phyloP scores from a whole-genome alignment of 352 stramenopile genomes.

The Pythium guiyangense region DNA sequence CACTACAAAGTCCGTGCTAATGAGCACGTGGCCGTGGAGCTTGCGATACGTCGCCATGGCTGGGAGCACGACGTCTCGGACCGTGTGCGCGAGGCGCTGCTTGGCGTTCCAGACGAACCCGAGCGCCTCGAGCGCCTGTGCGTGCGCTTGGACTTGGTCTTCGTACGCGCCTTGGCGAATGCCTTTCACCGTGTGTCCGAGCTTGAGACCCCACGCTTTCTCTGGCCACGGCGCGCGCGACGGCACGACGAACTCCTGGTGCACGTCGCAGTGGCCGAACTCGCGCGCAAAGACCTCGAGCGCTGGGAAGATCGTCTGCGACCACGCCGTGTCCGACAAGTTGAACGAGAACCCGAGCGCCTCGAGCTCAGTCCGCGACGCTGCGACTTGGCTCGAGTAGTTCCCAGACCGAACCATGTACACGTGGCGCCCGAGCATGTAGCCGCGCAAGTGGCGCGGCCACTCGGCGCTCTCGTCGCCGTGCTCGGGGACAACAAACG shows the following conservation, averaged over 20 bases:
- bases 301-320: slow-evolving; percentile 65
- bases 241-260: slow-evolving; percentile 90
- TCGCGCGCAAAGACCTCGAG: slow-evolving; percentile 81
- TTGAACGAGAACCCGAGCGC: slow-evolving; percentile 61
- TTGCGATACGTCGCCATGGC: slow-evolving; percentile 44
- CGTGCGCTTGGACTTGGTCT: slow-evolving; percentile 69
- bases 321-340: slow-evolving; percentile 52
- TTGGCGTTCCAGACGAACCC: slow-evolving; percentile 92
- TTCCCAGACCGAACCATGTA: slow-evolving; percentile 63
- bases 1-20: slow-evolving; percentile 72
- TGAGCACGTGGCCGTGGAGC: slow-evolving; percentile 39
- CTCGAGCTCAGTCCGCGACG: slow-evolving; percentile 35
- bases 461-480: slow-evolving; percentile 32
- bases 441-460: slow-evolving; percentile 43
- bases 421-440: slow-evolving; percentile 59
- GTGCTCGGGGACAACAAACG: slow-evolving; percentile 46
- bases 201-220: slow-evolving; percentile 73
- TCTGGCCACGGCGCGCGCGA: slow-evolving; percentile 67
- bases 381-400: slow-evolving; percentile 41
- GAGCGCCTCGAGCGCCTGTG: slow-evolving; percentile 72
- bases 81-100: slow-evolving; percentile 52
- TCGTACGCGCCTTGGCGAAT: slow-evolving; percentile 85
- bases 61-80: slow-evolving; percentile 50
- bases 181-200: slow-evolving; percentile 90
- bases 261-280: slow-evolving; percentile 88